Base-by-base conservation (phyloP, 495 filamentous ascomycete species). In the Trichocladium uniseriatum region DNA sequence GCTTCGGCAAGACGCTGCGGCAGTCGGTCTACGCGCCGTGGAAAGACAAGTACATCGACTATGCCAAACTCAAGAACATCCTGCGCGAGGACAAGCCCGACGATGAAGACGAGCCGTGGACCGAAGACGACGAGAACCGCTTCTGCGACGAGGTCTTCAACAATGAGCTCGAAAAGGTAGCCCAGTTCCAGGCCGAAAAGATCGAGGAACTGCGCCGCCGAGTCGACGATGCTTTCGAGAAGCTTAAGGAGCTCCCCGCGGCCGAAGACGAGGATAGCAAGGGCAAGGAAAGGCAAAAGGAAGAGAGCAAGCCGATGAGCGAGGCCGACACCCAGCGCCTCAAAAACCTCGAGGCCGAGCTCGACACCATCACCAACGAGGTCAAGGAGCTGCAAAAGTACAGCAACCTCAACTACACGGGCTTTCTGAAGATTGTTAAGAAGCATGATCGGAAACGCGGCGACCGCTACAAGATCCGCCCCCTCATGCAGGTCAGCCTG, bases 111-210 rank as follows among this genome's bases (percentile, higher is more conserved):
- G 63, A 67, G 57, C 71, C 68, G 31, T 98, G 92, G 92, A 97
- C 94, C 29, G 89, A 95, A 51, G 81, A 89, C n/a, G 92, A 98
- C 67, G 92, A 97, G 72, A 83, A 83, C 51, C 74, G 74, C 10
- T 98, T 98, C 66, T 90, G 94, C 56, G 89, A 95, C 59, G 92
- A 96, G 73, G 69, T 96, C 44, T 75, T 95, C 59, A 98, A 95
- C 64, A 80, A 83, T 5, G 88, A 98, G 70, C 74, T 98, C 59
- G 90, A 97, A 57, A 97, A 97, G 70, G 92, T 97, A 53, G 83
- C 91, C 60, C 70, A 78, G 35, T 98, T 97, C 68, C 92, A 96
- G 63, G 76, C 76, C 29, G 78, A 84, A 45, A 92, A 79, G 41
- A 79, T 83, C 47, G 72, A 82, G 59, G 74, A 77, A 55, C 75